Base-by-base conservation (phyloP, 352 stramenopile species). In the Globisporangium uncinulatum region DNA sequence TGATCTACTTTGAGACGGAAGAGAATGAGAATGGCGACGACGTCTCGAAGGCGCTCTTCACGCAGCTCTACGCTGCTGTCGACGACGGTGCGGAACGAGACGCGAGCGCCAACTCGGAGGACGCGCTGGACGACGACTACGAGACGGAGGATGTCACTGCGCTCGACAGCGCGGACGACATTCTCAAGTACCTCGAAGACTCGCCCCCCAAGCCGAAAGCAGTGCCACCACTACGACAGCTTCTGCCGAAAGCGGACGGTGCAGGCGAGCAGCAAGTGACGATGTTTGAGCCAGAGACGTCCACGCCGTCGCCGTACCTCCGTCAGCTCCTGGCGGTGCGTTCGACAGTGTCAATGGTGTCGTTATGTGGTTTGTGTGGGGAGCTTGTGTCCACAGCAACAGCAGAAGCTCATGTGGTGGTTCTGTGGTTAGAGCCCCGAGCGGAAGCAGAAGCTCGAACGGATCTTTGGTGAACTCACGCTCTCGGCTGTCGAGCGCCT, bases 1-100 rank as follows among this genome's bases (percentile, higher is more conserved):
- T 93, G 14, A 71, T 93, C 32, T 87, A 78, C 59, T 88, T 93
- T 55, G 73, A 83, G 49, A 81, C 77, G 5, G 66, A 85, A 58
- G 71, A 83, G 37, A 67, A 70, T 54, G 70, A 67, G 19, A 66
- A 51, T 31, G 57, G 67, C 6, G 64, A 70, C 37, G 81, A 88
- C 37, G 83, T 93, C 3, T 88, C 80, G 1, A 81, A 76, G 20
- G 66, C 72, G 32, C 68, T 93, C 4, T 89, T 87, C 29, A 72
- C 75, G 4, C 52, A 89, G 20, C 61, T 93, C 4, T 81, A 89
- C 56, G 64, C 56, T 9, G 15, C 15, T 4, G 45, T n/a, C 44
- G 71, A 83, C 58, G 74, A 80, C 24, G 44, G 44, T 47, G 31
- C 32, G 14, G 49, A 43, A 29, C 32, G 24, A 17, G 15, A 14